Conservation (phyloP, 2,329 filamentous ascomycete genomes). For the Phoma sp. region DNA sequence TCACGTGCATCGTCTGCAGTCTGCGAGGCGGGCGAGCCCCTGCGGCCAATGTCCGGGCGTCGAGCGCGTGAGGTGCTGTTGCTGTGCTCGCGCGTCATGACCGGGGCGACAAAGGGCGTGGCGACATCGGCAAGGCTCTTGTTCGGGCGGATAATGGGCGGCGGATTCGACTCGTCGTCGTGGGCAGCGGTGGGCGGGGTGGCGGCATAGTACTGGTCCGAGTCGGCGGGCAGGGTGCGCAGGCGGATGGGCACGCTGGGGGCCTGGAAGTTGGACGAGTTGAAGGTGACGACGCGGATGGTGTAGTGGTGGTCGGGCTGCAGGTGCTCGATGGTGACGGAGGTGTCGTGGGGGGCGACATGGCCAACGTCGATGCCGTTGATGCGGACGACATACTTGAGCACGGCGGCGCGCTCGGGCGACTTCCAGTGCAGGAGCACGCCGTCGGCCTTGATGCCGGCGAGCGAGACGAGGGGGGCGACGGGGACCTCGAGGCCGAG, state of each 20-base stretch:
- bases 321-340: conserved; percentile 89
- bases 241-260: conserved; percentile 86
- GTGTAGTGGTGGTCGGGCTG: conserved; percentile 91
- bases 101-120: conserved; percentile 66
- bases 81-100: conserved; percentile 72
- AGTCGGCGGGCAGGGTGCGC: conserved; percentile 65
- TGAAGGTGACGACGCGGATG: conserved; percentile 89
- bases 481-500: conserved; percentile 94
- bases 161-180: conserved; percentile 57
- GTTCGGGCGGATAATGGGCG: conserved; percentile 61
- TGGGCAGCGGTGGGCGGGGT: conserved; percentile 58
- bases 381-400: conserved; percentile 90
- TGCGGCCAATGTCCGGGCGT: conserved; percentile 74
- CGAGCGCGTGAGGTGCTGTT: conserved; percentile 61
- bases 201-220: conserved; percentile 57
- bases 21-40: conserved; percentile 75
- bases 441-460: conserved; percentile 85
- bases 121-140: conserved; percentile 66
- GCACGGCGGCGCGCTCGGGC: conserved; percentile 70
- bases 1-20: conserved; percentile 40
- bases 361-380: conserved; percentile 94
- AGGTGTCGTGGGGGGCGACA: conserved; percentile 79
- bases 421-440: conserved; percentile 91
- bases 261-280: conserved; percentile 89
- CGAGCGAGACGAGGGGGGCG: conserved; percentile 86